Evolutionary conservation across 257 asterid genomes (phyloP).

Genomic region (Ilex asprella): DNA sequence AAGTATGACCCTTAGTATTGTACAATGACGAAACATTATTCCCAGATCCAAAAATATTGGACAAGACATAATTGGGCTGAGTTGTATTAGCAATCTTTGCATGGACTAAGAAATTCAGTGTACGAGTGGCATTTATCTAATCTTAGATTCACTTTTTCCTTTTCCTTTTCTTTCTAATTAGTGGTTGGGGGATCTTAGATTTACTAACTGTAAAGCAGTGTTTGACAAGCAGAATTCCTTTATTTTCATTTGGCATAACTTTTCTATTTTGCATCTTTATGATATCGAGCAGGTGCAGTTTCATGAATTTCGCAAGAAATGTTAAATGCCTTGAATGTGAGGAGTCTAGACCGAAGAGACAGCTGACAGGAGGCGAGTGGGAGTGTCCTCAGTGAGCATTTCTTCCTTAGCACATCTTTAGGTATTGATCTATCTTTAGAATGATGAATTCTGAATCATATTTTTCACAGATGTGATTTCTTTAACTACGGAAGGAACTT

Average conservation of each 20-base stretch:
- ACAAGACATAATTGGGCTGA: too few relatives aligned
- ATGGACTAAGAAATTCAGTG: too few relatives aligned
- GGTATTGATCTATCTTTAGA: constrained; percentile 6
- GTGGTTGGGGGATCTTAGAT: background rate
- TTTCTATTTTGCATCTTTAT: background rate
- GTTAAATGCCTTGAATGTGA: constrained; percentile 86
- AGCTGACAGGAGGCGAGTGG: constrained; percentile 88
- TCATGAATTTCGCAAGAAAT: constrained; percentile 95
- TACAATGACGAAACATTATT: too few relatives aligned
- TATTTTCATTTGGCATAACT: background rate
- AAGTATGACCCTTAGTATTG: too few relatives aligned
- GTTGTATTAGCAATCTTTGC: too few relatives aligned
- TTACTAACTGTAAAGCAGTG: too few relatives aligned
- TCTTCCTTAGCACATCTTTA: background rate
- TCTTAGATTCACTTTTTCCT: background rate
- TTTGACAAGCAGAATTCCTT: too few relatives aligned
- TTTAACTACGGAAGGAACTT: constrained; percentile 68
- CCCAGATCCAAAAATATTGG: too few relatives aligned
- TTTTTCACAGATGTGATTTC: constrained; percentile 61
- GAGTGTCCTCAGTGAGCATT: constrained; percentile 83
- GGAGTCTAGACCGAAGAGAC: constrained; percentile 64
- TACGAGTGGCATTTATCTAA: background rate
- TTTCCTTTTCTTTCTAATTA: background rate
- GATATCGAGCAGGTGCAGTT: constrained; percentile 64
- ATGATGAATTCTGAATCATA: background rate